phyloP scores from a whole-genome alignment of 345 rosid genomes.

The Linum usitatissimum region DNA sequence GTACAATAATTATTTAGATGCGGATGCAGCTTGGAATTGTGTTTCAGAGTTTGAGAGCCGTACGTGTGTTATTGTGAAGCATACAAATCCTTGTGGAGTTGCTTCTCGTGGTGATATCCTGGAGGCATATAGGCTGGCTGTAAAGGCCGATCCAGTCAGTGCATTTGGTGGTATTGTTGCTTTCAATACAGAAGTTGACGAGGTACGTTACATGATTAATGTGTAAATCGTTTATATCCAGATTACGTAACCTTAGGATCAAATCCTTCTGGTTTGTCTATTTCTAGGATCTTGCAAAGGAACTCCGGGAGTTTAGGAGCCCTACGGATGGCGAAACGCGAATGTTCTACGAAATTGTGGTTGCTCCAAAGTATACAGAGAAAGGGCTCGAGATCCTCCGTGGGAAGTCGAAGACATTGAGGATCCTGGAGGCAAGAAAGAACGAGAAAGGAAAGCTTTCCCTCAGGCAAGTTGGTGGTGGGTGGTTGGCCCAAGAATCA shows the following conservation, averaged over 20 bases:
- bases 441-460: slow-evolving; percentile 75
- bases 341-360: slow-evolving; percentile 92
- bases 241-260: no score
- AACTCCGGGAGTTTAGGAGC: slow-evolving; percentile 81
- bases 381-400: slow-evolving; percentile 82
- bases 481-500: slow-evolving; percentile 87
- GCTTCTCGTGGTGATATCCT: slow-evolving; percentile 67
- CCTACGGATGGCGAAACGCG: slow-evolving; percentile 93
- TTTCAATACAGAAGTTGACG: slow-evolving; percentile 78
- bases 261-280: no score
- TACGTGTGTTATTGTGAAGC: slow-evolving; percentile 84
- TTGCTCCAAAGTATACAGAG: slow-evolving; percentile 74
- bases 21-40: slow-evolving; percentile 94
- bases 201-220: slow-evolving; percentile 39
- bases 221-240: no score
- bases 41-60: slow-evolving; percentile 74
- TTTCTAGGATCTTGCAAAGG: slow-evolving; percentile 65
- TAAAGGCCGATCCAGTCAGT: slow-evolving; percentile 86
- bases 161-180: slow-evolving; percentile 96
- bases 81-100: slow-evolving; percentile 90
- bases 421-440: slow-evolving; percentile 76
- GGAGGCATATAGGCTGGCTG: slow-evolving; percentile 79
- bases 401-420: slow-evolving; percentile 82
- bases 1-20: slow-evolving; percentile 78
- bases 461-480: slow-evolving; percentile 81